A percentile compares a stretch with the other conserved stretches of the same genome.
These are phyloP conservation scores for Kurtzmaniella quercitrusa DNA, from an alignment of 1,139 yeast genomes.

Conservation along the genomic window DNA sequence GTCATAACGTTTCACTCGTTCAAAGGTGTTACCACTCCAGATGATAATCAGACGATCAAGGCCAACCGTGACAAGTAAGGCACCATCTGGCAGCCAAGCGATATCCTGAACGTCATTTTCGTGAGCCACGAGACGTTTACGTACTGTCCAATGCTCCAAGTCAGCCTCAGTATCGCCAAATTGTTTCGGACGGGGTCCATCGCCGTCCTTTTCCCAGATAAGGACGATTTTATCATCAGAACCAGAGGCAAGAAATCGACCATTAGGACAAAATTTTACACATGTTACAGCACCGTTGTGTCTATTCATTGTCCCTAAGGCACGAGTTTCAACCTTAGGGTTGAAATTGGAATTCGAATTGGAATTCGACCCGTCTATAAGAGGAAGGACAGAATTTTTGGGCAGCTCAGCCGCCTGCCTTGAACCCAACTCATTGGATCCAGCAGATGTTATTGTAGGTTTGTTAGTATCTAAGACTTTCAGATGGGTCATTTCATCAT, in stretches of 20 bases:
- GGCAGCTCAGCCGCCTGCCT: background rate
- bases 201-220: constrained; percentile 90
- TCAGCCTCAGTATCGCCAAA: constrained; percentile 58
- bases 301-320: constrained; percentile 76
- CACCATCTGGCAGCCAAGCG: constrained; percentile 96
- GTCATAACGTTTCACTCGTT: constrained; percentile 81
- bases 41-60: constrained; percentile 86
- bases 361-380: background rate
- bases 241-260: constrained; percentile 86
- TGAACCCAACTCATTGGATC: no score
- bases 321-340: constrained; percentile 22
- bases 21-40: constrained; percentile 93
- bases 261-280: constrained; percentile 88
- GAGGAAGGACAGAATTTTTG: background rate
- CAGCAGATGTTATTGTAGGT: background rate
- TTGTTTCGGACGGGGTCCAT: constrained; percentile 37
- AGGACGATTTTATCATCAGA: constrained; percentile 89
- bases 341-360: background rate
- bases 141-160: constrained; percentile 87
- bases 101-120: constrained; percentile 96
- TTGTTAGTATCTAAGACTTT: background rate
- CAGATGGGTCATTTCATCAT: background rate
- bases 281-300: constrained; percentile 94
- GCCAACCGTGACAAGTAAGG: constrained; percentile 87
- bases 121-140: constrained; percentile 89